These are phyloP conservation scores for Fusarium kyushuense DNA, from an alignment of 2,329 filamentous ascomycete genomes.

Conservation along the genomic window DNA sequence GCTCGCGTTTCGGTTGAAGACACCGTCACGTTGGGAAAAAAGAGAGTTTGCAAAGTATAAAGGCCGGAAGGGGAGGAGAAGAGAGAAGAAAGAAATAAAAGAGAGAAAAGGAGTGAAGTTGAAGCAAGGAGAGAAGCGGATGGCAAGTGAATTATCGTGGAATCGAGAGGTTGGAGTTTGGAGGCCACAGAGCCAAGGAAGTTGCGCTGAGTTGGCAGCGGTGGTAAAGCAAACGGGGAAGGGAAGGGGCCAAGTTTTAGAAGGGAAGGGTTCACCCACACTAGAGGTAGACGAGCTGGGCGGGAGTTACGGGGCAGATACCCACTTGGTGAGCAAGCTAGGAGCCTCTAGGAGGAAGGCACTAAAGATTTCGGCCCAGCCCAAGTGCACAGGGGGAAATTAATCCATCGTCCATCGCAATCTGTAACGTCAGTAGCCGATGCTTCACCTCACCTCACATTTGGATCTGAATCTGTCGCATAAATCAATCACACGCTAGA, in stretches of 20 bases:
- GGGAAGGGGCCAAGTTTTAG: constrained; percentile 38
- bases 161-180: constrained; percentile 9
- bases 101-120: neutral
- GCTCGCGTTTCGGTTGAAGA: constrained; percentile 38
- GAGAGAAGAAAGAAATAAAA: neutral
- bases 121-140: constrained; percentile 12
- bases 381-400: constrained; percentile 34
- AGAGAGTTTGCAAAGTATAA: neutral
- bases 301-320: constrained; percentile 37
- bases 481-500: neutral
- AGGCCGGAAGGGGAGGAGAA: neutral
- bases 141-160: constrained; percentile 11
- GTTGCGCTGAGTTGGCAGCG: constrained; percentile 31
- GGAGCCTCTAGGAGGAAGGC: too few relatives aligned
- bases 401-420: constrained; percentile 29
- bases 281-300: constrained; percentile 11
- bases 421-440: constrained; percentile 22
- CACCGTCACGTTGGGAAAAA: constrained; percentile 17
- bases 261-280: constrained; percentile 24
- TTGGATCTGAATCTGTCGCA: constrained; percentile 12
- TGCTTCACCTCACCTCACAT: neutral
- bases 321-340: constrained; percentile 13
- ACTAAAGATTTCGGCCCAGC: constrained; percentile 29
- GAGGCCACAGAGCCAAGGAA: constrained; percentile 33
- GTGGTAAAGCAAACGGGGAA: constrained; percentile 35